phyloP scores from a whole-genome alignment of 345 rosid species.

The Linum usitatissimum region DNA sequence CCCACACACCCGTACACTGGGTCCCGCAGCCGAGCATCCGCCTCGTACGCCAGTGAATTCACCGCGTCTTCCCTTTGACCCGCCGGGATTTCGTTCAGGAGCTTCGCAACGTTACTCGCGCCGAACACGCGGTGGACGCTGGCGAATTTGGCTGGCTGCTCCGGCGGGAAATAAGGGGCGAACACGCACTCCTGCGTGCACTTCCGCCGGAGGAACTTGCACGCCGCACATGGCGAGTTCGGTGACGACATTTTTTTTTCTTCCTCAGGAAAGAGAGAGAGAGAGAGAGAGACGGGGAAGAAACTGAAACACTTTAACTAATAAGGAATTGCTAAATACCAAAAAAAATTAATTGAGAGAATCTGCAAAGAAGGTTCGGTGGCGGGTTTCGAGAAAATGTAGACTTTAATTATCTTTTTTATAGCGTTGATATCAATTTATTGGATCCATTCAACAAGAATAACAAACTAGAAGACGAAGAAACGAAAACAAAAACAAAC shows the following conservation, averaged over 20 bases:
- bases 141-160: slow-evolving; percentile 2
- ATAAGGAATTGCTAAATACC: too few species aligned
- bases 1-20: slow-evolving; percentile 43
- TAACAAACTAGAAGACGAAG: too few species aligned
- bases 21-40: slow-evolving; percentile 34
- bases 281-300: too few species aligned
- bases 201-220: slow-evolving; percentile 33
- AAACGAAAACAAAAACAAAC: too few species aligned
- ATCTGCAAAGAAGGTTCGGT: too few species aligned
- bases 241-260: slow-evolving; percentile 28
- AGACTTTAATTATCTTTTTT: too few species aligned
- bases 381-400: too few species aligned
- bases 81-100: slow-evolving; percentile 31
- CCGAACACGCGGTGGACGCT: slow-evolving; percentile 18
- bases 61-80: slow-evolving; percentile 37
- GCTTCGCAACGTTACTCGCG: slow-evolving; percentile 35
- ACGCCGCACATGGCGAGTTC: slow-evolving; percentile 38
- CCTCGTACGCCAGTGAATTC: slow-evolving; percentile 34
- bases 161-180: slow-evolving; percentile 18
- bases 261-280: not conserved
- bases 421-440: too few species aligned
- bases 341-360: too few species aligned
- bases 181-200: slow-evolving; percentile 42
- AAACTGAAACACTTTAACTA: too few species aligned
- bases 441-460: too few species aligned